Evolutionary conservation across 768 basidiomycete species (phyloP).

Genomic region (Stropharia rugosoannulata): DNA sequence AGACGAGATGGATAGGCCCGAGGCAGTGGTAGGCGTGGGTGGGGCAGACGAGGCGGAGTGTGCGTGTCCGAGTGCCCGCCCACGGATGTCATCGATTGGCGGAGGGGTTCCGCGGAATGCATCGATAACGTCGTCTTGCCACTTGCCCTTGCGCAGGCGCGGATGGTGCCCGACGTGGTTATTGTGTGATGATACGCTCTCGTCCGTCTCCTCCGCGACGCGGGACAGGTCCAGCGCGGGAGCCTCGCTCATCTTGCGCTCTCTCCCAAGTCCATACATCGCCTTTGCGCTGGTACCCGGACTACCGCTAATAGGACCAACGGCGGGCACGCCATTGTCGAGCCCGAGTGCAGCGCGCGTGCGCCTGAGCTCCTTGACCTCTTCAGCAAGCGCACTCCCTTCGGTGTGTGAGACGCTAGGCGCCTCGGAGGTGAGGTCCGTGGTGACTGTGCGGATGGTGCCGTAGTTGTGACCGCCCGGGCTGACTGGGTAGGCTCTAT

Average conservation of each 20-base stretch:
- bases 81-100: constrained; percentile 17
- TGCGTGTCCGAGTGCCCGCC: neutral
- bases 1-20: constrained; percentile 34
- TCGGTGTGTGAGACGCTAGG: constrained; percentile 75
- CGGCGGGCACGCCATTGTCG: constrained; percentile 1
- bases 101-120: constrained; percentile 37
- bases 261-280: constrained; percentile 31
- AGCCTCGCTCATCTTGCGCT: constrained; percentile 65
- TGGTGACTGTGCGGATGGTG: constrained; percentile 80
- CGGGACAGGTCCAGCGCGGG: constrained; percentile 60
- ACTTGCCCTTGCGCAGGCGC: constrained; percentile 46
- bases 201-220: constrained; percentile 72
- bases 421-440: constrained; percentile 75
- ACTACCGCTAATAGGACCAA: neutral
- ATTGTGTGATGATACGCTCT: constrained; percentile 41
- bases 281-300: constrained; percentile 6
- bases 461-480: constrained; percentile 58
- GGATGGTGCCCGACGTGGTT: constrained; percentile 5
- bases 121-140: constrained; percentile 80
- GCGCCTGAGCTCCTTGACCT: constrained; percentile 44
- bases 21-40: neutral
- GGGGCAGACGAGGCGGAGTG: neutral
- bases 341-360: constrained; percentile 21
- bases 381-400: constrained; percentile 55
- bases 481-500: too few species aligned